phyloP scores from a whole-genome alignment of 768 basidiomycete species.

The Coprinopsis marcescibilis region DNA sequence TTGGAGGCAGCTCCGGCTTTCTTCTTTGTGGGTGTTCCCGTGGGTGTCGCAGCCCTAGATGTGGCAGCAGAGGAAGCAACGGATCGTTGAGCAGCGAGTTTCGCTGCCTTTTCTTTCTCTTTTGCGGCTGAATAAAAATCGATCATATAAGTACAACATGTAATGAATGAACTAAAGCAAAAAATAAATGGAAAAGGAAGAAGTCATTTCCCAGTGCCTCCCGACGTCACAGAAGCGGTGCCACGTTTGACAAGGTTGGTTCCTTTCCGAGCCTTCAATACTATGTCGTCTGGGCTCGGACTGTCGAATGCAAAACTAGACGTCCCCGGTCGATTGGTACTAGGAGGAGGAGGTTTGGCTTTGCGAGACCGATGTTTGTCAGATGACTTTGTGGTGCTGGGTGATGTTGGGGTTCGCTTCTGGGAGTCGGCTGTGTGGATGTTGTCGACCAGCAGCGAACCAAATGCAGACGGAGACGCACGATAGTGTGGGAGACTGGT shows the following conservation, averaged over 20 bases:
- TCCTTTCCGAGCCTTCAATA: conserved; percentile 74
- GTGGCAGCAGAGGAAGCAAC: conserved; percentile 35
- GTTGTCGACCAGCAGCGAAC: conserved; percentile 61
- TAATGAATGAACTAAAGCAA: conserved; percentile 18
- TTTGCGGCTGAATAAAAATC: conserved; percentile 57
- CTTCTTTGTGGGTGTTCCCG: conserved; percentile 40
- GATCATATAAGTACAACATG: conserved; percentile 37
- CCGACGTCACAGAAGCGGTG: conserved; percentile 13
- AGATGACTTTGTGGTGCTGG: conserved; percentile 13
- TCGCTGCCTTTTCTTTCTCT: conserved; percentile 74
- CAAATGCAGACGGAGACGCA: conserved; percentile 77
- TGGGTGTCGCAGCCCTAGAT: conserved; percentile 41
- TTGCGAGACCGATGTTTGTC: conserved; percentile 20
- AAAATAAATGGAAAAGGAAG: conserved; percentile 18
- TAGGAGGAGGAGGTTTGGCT: conserved; percentile 14
- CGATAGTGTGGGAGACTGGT: conserved; percentile 47
- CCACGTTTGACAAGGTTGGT: conserved; percentile 32
- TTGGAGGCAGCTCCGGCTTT: conserved; percentile 35
- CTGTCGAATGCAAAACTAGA: conserved; percentile 64
- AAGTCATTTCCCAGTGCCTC: conserved; percentile 15
- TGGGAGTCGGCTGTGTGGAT: conserved; percentile 27
- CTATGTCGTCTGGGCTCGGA: conserved; percentile 89
- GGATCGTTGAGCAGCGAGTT: conserved; percentile 42
- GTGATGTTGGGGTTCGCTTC: conserved; percentile 26
- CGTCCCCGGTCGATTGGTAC: conserved; percentile 13